Percentiles rank a stretch among this genome's conserved stretches.
These are phyloP conservation scores for Atkinsonella texensis DNA, from an alignment of 2,329 filamentous ascomycete genomes.

Conservation along the genomic window DNA sequence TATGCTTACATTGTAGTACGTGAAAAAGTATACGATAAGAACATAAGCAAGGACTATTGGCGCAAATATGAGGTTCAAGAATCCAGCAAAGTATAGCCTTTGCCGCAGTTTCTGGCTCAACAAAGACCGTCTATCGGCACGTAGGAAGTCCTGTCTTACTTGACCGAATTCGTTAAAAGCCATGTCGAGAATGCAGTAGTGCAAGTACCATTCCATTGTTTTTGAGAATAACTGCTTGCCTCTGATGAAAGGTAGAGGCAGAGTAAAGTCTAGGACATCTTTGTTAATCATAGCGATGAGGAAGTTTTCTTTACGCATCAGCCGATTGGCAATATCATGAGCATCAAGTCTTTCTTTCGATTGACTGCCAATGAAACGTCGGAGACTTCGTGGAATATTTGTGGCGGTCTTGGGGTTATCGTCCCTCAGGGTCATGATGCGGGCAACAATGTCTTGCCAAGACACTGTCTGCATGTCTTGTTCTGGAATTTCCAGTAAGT, in stretches of 20 bases:
- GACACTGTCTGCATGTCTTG: slow-evolving; percentile 88
- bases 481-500: slow-evolving; percentile 69
- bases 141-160: slow-evolving; percentile 74
- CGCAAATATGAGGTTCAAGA: slow-evolving; percentile 76
- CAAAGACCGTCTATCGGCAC: slow-evolving; percentile 65
- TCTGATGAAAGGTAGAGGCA: slow-evolving; percentile 73
- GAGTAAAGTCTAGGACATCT: slow-evolving; percentile 75
- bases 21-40: slow-evolving; percentile 82
- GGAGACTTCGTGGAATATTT: slow-evolving; percentile 38
- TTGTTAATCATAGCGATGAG: slow-evolving; percentile 97
- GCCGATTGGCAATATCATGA: slow-evolving; percentile 88
- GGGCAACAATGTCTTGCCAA: slow-evolving; percentile 82
- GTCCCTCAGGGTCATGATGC: slow-evolving; percentile 74
- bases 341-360: slow-evolving; percentile 92
- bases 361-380: slow-evolving; percentile 60
- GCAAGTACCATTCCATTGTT: slow-evolving; percentile 84
- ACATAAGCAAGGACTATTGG: slow-evolving; percentile 83
- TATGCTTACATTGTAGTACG: slow-evolving; percentile 70
- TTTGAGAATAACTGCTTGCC: slow-evolving; percentile 76
- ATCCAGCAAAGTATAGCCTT: slow-evolving; percentile 69
- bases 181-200: slow-evolving; percentile 83
- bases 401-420: slow-evolving; percentile 69
- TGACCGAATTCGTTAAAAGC: slow-evolving; percentile 86
- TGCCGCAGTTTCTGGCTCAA: slow-evolving; percentile 67
- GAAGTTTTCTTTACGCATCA: slow-evolving; percentile 97